phyloP scores from a whole-genome alignment of 176 grass and related monocot genomes.

The Aegilops umbellulata region DNA sequence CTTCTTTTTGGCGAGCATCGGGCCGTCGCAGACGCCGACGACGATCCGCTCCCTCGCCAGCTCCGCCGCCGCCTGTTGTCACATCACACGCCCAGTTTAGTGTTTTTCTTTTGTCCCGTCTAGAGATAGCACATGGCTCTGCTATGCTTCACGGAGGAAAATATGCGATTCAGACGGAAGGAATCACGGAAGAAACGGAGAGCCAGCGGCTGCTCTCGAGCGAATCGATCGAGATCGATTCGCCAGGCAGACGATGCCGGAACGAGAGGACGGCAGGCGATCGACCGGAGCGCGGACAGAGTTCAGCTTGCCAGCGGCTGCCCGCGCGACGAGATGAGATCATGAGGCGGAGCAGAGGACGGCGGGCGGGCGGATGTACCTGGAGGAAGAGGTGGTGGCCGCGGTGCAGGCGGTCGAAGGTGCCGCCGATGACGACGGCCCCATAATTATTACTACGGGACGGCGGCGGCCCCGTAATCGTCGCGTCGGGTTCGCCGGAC shows the following conservation, averaged over 20 bases:
- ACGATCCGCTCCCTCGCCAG: conserved; percentile 66
- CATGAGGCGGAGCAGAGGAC: not conserved
- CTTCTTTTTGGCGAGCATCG: conserved; percentile 94
- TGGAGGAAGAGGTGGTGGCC: conserved; percentile 89
- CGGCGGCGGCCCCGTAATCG: not conserved
- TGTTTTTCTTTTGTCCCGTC: not conserved
- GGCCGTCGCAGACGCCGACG: conserved; percentile 85
- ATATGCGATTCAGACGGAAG: not conserved
- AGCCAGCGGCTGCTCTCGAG: not conserved
- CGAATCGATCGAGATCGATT: not conserved
- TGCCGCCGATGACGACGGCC: conserved; percentile 83
- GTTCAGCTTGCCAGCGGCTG: not conserved
- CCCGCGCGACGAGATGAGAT: not conserved
- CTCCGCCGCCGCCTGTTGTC: conserved; percentile 70
- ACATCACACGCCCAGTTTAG: not conserved
- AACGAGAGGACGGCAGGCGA: not conserved
- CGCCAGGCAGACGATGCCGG: not conserved
- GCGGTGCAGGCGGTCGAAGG: conserved; percentile 81
- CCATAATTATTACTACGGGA: not conserved
- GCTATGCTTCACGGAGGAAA: not conserved
- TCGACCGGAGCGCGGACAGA: not conserved
- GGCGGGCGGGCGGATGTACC: conserved; percentile 1
- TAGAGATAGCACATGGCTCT: not conserved
- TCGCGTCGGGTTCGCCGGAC: not conserved
- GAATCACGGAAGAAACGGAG: not conserved